These are phyloP conservation scores for Chaetomidium leptoderma DNA, from an alignment of 495 filamentous ascomycete genomes.

Conservation along the genomic window DNA sequence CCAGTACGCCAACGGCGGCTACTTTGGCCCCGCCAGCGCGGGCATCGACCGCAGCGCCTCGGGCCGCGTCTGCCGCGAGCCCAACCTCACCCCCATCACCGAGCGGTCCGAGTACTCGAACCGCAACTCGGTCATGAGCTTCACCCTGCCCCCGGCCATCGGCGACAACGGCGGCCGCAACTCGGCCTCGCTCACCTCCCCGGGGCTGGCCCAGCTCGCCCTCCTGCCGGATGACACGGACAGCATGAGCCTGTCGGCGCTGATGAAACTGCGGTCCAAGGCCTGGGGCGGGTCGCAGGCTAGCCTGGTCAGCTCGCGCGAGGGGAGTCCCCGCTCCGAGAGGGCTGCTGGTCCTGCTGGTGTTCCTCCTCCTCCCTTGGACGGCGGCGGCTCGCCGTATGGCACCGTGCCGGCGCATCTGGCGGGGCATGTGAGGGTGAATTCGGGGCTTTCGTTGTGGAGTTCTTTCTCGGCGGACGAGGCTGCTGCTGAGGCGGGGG, in stretches of 20 bases:
- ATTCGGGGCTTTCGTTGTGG: slow-evolving; percentile 13
- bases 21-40: slow-evolving; percentile 67
- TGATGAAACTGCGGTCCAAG: slow-evolving; percentile 66
- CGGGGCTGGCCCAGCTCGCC: slow-evolving; percentile 68
- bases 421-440: slow-evolving; percentile 14
- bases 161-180: slow-evolving; percentile 34
- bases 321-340: slow-evolving; percentile 54
- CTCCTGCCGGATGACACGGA: slow-evolving; percentile 57
- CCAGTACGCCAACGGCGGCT: slow-evolving; percentile 77
- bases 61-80: slow-evolving; percentile 71
- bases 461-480: slow-evolving; percentile 20
- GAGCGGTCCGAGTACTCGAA: slow-evolving; percentile 95
- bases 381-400: not conserved
- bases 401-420: slow-evolving; percentile 3
- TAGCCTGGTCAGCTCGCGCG: slow-evolving; percentile 57
- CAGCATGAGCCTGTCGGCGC: slow-evolving; percentile 60
- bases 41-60: slow-evolving; percentile 53
- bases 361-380: not conserved
- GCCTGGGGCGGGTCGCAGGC: slow-evolving; percentile 80
- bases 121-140: slow-evolving; percentile 78
- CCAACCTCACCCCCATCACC: slow-evolving; percentile 92
- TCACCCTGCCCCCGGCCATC: slow-evolving; percentile 53
- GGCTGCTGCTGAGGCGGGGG: not conserved
- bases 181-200: slow-evolving; percentile 19
- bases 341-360: slow-evolving; percentile 8